Base-by-base conservation (phyloP, 1,139 yeast species). In the Candida buenavistaensis region DNA sequence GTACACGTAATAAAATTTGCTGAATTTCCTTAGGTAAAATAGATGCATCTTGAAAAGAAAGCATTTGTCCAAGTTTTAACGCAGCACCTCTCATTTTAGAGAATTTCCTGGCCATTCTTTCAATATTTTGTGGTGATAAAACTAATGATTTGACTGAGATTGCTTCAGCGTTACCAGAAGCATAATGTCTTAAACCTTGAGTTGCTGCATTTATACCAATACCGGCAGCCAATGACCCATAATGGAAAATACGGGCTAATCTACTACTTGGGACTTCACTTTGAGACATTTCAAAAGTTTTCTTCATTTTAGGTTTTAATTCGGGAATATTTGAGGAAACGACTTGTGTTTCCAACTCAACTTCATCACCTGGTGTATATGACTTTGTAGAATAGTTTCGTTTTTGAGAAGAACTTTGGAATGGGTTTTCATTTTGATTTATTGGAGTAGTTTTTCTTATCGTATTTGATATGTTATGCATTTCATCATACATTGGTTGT, bases 11-110 rank as follows among this genome's bases (percentile, higher is more conserved):
- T 48, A 92, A 65, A 28, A 92, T 80, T 47, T 80, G 77, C 49
- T 89, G 95, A 41, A 92, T 75, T 53, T 90, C 97, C 23, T 75
- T 73, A 1, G 98, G 97, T 30, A 92, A 65, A 21, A 92, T 78
- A 23, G 86, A 73, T 39, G 85, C 78, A 58, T 86, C 98, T 60
- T 92, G 98, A 58, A 92, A 90, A 3, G 96, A 87, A 58, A 94
- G 67, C 82, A 92, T 78, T 62, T 92, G 99, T 11, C 98, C 99
- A 36, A 92, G 76, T 55, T 92, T 92, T 51, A 92, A 71, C 3
- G 98, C 99, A 3, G 98, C 99, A 10, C 99, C 99, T 54, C 99
- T 75, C 99, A 92, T 92, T 54, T 86, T 81, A 35, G 94, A 80
- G 50, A 92, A 79, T 57, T 88, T 89, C 47, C 76, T 79, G 11